Base-by-base conservation (phyloP, 2,329 filamentous ascomycete genomes). In the Calonectria fujianensis region DNA sequence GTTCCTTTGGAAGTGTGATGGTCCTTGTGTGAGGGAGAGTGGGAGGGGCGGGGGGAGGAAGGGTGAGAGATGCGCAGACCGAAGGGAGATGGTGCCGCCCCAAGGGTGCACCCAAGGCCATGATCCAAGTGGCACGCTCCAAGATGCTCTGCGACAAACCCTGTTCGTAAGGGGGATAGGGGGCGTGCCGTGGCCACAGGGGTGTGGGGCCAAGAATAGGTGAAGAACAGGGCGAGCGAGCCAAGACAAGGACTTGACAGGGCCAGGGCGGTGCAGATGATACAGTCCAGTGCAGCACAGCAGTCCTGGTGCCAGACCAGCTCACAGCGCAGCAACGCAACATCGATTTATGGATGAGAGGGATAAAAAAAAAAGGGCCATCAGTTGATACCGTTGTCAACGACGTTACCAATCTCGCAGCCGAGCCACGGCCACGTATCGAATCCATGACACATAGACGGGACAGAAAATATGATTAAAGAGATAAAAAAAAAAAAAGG, bases 111-210 rank as follows among this genome's bases (percentile, higher is more conserved):
- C 45, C 39, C 66, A 74, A 50, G 11, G 65, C 35, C 41, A 29
- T 66, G 50, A 51, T 65, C 72, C 61, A 74, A 67, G 72, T 74
- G 57, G 72, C 68, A 71, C 61, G 59, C 61, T 63, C 67, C 51
- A 52, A 70, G 67, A 69, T 74, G 76, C 79, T 80, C 76, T 74
- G 78, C 76, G 69, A 74, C 78, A 80, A 79, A 76, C 75, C 78
- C 76, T 75, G 78, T 67, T 75, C 61, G 71, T 67, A 77, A 63
- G 72, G 76, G 77, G 66, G 72, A 74, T 73, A 73, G 73, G 59
- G 74, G 45, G 69, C 57, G 65, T 48, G 54, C 35, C 3, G 64
- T 32, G 31, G 20, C 20, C 50, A 61, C 61, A 65, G 69, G 66
- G 64, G 64, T 41, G 68, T 70, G 68, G 57, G 18, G 27, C 61